Evolutionary conservation across 495 filamentous ascomycete genomes (phyloP).

Genomic region (Astrothelium macrocarpum): DNA sequence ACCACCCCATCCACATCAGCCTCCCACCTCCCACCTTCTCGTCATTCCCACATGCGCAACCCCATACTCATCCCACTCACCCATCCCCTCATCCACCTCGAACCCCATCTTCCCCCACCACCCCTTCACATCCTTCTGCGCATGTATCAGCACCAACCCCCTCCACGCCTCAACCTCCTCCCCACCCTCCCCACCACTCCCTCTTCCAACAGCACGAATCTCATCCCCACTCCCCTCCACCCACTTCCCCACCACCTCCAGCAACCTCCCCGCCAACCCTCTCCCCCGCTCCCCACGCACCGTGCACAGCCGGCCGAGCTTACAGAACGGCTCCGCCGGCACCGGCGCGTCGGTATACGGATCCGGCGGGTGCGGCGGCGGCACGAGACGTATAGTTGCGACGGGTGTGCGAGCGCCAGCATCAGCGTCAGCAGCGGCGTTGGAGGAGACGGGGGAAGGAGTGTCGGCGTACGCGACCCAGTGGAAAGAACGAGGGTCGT

Average conservation of each 20-base stretch:
- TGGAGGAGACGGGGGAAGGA: slow-evolving; percentile 37
- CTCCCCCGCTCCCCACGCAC: slow-evolving; percentile 50
- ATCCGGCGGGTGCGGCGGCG: slow-evolving; percentile 60
- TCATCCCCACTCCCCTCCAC: slow-evolving; percentile 44
- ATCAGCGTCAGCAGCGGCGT: slow-evolving; percentile 20
- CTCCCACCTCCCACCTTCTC: slow-evolving; percentile 24
- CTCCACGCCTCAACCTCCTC: slow-evolving; percentile 39
- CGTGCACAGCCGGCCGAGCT: slow-evolving; percentile 57
- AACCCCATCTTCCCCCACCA: slow-evolving; percentile 63
- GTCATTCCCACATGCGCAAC: slow-evolving; percentile 82
- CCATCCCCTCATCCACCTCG: slow-evolving; percentile 56
- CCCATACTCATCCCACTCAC: slow-evolving; percentile 73
- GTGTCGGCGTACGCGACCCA: slow-evolving; percentile 77
- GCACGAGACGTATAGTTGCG: slow-evolving; percentile 67
- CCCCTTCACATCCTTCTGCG: slow-evolving; percentile 51
- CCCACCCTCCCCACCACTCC: slow-evolving; percentile 15
- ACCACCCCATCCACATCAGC: not conserved
- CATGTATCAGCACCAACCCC: slow-evolving; percentile 65
- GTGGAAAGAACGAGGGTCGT: slow-evolving; percentile 70
- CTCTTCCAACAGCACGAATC: slow-evolving; percentile 23
- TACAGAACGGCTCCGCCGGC: slow-evolving; percentile 6
- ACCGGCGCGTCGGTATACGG: slow-evolving; percentile 34
- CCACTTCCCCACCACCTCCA: slow-evolving; percentile 55
- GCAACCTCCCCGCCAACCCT: slow-evolving; percentile 52
- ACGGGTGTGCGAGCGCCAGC: slow-evolving; percentile 42